Base-by-base conservation (phyloP, 1,139 yeast genomes). In the Candida buenavistaensis region DNA sequence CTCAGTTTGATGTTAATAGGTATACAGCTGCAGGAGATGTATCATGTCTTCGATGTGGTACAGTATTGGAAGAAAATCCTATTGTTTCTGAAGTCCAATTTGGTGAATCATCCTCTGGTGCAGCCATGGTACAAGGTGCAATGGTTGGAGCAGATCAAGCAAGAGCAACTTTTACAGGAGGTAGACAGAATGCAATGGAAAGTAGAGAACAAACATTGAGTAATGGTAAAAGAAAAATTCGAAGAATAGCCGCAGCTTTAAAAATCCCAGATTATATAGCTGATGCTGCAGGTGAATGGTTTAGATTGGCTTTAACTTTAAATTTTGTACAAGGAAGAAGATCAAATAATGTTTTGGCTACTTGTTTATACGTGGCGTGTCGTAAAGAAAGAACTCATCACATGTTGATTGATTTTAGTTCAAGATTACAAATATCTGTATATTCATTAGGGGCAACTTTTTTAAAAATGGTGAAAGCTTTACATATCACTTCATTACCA, bases 391-490 rank as follows among this genome's bases (percentile, higher is more conserved):
- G 78, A 55, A 90, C 97, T 1, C 90, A 85, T 46, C 97, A 92
- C 55, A 88, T 92, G 96, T 72, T 92, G 51, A 89, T 92, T 52
- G 98, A 94, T 61, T 92, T 92, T 57, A 84, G 95, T 19, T 86
- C 96, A 28, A 69, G 92, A 46, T 68, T 94, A 28, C 96, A 86
- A 54, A 89, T 90, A 14, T 85, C 95, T 31, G 98, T 92, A 1
- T 92, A 84, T 58, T 86, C 96, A 3, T 80, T 92, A 34, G 99
- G 99, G 29, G 95, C 97, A 1, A 92, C 98, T 0, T 92, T 89
- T 54, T 68, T 92, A 40, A 90, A 90, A 55, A 78, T 92, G 79
- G 95, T 92, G 9, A 85, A 86, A 54, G 77, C 82, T 4, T 67
- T 92, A 38, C 85, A 83, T 47, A 85, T 89, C 32, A 75, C 81